These are phyloP conservation scores for Conticribra guillardii DNA, from an alignment of 108 stramenopile genomes.

Conservation along the genomic window DNA sequence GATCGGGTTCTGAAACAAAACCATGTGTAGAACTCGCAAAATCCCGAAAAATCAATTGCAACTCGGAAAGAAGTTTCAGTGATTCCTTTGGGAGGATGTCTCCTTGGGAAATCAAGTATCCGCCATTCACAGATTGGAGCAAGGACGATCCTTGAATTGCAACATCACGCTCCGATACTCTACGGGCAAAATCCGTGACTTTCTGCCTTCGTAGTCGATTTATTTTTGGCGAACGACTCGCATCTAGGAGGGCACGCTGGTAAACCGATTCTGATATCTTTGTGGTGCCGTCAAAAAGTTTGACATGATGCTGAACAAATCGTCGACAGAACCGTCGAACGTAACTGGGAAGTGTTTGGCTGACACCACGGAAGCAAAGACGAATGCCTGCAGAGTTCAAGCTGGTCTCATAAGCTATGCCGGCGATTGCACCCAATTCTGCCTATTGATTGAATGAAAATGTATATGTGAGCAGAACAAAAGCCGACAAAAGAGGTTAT, in stretches of 20 bases:
- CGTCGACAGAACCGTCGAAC: conserved; percentile 69
- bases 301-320: conserved; percentile 65
- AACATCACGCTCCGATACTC: conserved; percentile 50
- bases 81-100: conserved; percentile 71
- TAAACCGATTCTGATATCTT: conserved; percentile 45
- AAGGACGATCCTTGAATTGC: conserved; percentile 46
- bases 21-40: conserved; percentile 19
- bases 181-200: conserved; percentile 29
- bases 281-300: conserved; percentile 52
- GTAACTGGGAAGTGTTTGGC: conserved; percentile 74
- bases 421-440: conserved; percentile 75
- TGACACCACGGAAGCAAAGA: conserved; percentile 68
- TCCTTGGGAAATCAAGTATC: conserved; percentile 67
- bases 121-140: conserved; percentile 44
- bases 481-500: neutral
- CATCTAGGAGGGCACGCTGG: conserved; percentile 43
- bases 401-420: conserved; percentile 77
- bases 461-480: too few species aligned
- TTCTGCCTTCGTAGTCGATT: conserved; percentile 43
- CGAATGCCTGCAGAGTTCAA: conserved; percentile 77
- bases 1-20: conserved; percentile 22
- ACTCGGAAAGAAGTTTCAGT: conserved; percentile 42
- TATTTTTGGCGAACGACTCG: conserved; percentile 42
- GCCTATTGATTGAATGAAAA: conserved; percentile 27
- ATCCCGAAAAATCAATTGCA: conserved; percentile 57